Conservation (phyloP, 208 protist species). For the Kentomonas sorsogonicus region DNA sequence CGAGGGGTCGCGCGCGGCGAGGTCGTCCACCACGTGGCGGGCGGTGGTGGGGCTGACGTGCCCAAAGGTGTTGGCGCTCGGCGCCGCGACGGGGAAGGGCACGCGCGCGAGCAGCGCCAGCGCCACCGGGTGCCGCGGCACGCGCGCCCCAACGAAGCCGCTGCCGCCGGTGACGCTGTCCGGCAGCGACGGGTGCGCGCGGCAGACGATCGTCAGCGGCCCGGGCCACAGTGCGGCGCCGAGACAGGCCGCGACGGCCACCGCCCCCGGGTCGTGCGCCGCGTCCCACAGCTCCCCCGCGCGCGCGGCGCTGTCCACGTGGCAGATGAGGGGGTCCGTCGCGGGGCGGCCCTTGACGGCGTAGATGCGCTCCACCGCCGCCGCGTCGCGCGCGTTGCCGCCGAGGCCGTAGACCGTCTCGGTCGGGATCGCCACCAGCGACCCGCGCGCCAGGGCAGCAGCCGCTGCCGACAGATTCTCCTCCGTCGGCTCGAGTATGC, state of each 20-base stretch:
- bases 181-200: slow-evolving; percentile 52
- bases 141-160: slow-evolving; percentile 83
- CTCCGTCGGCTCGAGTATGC: slow-evolving; percentile 40
- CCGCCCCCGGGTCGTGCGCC: slow-evolving; percentile 25
- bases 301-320: slow-evolving; percentile 72
- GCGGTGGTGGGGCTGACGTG: slow-evolving; percentile 90
- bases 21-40: slow-evolving; percentile 87
- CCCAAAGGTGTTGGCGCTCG: slow-evolving; percentile 92
- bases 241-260: slow-evolving; percentile 54
- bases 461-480: slow-evolving; percentile 44
- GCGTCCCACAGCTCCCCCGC: slow-evolving; percentile 65
- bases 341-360: slow-evolving; percentile 93
- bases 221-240: slow-evolving; percentile 86
- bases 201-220: slow-evolving; percentile 89
- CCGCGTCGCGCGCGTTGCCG: slow-evolving; percentile 88
- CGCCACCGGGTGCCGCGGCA: slow-evolving; percentile 70
- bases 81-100: slow-evolving; percentile 82
- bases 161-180: slow-evolving; percentile 78
- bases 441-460: slow-evolving; percentile 35
- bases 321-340: slow-evolving; percentile 96
- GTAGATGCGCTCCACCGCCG: slow-evolving; percentile 90
- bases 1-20: slow-evolving; percentile 67
- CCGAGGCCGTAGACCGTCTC: slow-evolving; percentile 99
- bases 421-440: slow-evolving; percentile 96
- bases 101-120: slow-evolving; percentile 58